These are phyloP conservation scores for Mucuna pruriens DNA, from an alignment of 306 rosid genomes.

Conservation along the genomic window DNA sequence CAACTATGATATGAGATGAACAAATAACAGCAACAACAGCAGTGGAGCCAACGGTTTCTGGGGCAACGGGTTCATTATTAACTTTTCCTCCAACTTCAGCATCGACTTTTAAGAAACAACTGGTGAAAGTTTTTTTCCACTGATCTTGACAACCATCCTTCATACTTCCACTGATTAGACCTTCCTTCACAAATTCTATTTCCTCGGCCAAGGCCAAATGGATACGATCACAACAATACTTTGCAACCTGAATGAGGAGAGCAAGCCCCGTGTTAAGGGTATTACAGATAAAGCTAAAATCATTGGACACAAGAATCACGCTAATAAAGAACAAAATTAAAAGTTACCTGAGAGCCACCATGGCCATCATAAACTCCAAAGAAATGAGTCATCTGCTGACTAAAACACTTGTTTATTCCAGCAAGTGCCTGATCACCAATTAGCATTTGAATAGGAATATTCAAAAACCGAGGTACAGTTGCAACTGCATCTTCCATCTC, in stretches of 20 bases:
- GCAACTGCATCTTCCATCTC: constrained; percentile 96
- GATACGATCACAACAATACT: constrained; percentile 79
- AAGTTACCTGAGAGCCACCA: constrained; percentile 85
- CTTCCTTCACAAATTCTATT: constrained; percentile 65
- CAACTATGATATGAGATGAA: constrained; percentile 84
- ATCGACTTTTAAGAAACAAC: constrained; percentile 81
- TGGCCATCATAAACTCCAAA: constrained; percentile 97
- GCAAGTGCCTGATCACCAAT: constrained; percentile 63
- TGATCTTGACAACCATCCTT: constrained; percentile 67
- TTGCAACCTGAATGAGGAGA: constrained; percentile 71
- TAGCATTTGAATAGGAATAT: constrained; percentile 83
- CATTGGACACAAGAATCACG: constrained; percentile 1
- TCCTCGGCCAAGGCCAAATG: constrained; percentile 87
- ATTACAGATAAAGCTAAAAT: neutral
- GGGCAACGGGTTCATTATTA: constrained; percentile 69
- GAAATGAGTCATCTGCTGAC: constrained; percentile 69
- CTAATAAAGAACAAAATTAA: neutral
- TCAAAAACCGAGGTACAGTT: constrained; percentile 59
- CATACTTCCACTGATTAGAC: constrained; percentile 51
- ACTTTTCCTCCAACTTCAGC: constrained; percentile 80
- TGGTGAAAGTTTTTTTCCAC: constrained; percentile 75
- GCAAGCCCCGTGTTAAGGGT: constrained; percentile 11
- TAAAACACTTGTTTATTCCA: constrained; percentile 62
- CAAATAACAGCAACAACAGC: constrained; percentile 82
- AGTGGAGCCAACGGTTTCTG: constrained; percentile 95